phyloP scores from a whole-genome alignment of 208 protist genomes.

The Kentomonas sorsogonicus region DNA sequence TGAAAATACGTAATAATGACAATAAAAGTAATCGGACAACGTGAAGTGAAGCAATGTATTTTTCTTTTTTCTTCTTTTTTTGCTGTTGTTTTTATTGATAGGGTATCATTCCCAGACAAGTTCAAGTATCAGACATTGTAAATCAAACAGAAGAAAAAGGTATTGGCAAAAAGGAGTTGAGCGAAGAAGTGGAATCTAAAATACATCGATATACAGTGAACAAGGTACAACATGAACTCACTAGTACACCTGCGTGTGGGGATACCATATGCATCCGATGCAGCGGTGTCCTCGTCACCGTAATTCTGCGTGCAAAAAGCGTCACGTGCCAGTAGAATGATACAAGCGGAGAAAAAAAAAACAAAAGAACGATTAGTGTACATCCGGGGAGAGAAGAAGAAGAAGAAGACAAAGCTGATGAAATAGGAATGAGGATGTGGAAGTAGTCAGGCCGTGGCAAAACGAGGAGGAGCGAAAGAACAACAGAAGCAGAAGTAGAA shows the following conservation, averaged over 20 bases:
- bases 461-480: neutral
- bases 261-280: no score
- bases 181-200: no score
- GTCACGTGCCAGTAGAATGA: neutral
- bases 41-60: neutral
- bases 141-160: slow-evolving; percentile 6
- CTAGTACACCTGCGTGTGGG: no score
- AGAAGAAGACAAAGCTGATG: neutral
- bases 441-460: no score
- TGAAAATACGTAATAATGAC: no score
- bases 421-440: no score
- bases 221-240: neutral
- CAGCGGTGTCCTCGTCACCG: no score
- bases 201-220: no score
- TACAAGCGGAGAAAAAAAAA: slow-evolving; percentile 1
- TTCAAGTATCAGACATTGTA: neutral
- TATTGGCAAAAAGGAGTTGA: neutral
- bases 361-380: no score
- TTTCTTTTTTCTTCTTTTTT: neutral
- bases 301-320: neutral
- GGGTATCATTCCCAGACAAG: neutral
- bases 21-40: no score
- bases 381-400: neutral
- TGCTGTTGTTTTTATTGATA: slow-evolving; percentile 1
- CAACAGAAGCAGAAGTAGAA: neutral